These are phyloP conservation scores for Claviceps lovelessii DNA, from an alignment of 2,329 filamentous ascomycete genomes.

Conservation along the genomic window DNA sequence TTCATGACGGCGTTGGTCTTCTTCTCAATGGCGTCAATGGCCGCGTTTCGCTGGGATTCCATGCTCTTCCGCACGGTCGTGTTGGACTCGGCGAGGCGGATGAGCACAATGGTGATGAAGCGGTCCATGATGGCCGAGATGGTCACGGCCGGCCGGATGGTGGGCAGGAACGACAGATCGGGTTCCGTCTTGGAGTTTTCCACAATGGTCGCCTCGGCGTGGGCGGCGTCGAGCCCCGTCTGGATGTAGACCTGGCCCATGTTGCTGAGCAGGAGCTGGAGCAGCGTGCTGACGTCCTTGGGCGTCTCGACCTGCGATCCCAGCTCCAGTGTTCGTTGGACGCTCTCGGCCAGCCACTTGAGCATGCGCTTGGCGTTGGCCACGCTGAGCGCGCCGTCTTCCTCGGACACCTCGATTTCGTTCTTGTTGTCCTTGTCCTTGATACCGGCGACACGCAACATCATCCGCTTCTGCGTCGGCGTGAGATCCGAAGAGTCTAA, in stretches of 20 bases:
- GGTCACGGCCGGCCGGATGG: conserved; percentile 66
- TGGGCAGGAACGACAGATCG: conserved; percentile 69
- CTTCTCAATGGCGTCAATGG: conserved; percentile 66
- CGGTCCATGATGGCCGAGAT: conserved; percentile 89
- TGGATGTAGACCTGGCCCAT: conserved; percentile 75
- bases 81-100: conserved; percentile 78
- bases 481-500: conserved; percentile 83
- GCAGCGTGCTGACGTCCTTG: conserved; percentile 77
- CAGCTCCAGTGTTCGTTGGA: conserved; percentile 82
- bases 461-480: conserved; percentile 74
- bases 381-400: conserved; percentile 71
- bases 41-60: conserved; percentile 64
- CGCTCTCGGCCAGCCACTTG: conserved; percentile 90
- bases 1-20: conserved; percentile 55
- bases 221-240: conserved; percentile 52
- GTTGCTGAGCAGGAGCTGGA: conserved; percentile 69
- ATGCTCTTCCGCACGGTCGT: conserved; percentile 81
- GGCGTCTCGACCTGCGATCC: conserved; percentile 77
- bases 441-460: conserved; percentile 76
- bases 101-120: conserved; percentile 78
- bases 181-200: conserved; percentile 74
- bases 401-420: conserved; percentile 80
- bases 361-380: conserved; percentile 95
- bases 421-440: conserved; percentile 63
- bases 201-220: conserved; percentile 59